Conservation (phyloP, 495 filamentous ascomycete genomes). For the Articulospora tetracladia region DNA sequence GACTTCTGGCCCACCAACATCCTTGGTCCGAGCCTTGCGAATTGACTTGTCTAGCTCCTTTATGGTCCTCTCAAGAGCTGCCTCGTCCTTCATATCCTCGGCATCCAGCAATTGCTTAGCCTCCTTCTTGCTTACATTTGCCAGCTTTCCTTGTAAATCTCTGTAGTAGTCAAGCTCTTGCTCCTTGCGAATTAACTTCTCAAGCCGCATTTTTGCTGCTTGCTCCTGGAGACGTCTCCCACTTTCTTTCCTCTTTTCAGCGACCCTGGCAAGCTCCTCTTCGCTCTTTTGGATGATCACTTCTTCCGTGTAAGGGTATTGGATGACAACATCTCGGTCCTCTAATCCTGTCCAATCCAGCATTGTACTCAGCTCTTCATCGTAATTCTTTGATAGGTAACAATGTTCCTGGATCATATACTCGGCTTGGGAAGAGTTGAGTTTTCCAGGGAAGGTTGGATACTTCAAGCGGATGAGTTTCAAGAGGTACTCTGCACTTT, state of each 20-base stretch:
- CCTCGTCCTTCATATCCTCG: constrained; percentile 89
- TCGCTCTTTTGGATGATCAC: constrained; percentile 83
- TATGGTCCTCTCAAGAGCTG: constrained; percentile 70
- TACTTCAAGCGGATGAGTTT: constrained; percentile 94
- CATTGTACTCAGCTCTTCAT: constrained; percentile 65
- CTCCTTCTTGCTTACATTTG: constrained; percentile 77
- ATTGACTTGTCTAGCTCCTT: constrained; percentile 87
- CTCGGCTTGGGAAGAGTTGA: constrained; percentile 82
- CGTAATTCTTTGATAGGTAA: constrained; percentile 81
- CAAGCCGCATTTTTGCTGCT: constrained; percentile 91
- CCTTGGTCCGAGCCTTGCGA: constrained; percentile 83
- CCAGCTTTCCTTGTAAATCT: constrained; percentile 63
- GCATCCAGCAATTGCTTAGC: constrained; percentile 77
- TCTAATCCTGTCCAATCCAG: constrained; percentile 87
- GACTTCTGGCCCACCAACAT: constrained; percentile 78
- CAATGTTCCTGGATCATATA: constrained; percentile 84
- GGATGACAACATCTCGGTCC: constrained; percentile 81
- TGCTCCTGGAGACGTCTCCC: constrained; percentile 91
- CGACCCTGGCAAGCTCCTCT: constrained; percentile 83
- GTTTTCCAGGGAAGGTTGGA: constrained; percentile 77
- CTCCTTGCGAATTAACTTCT: constrained; percentile 92
- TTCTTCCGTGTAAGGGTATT: constrained; percentile 91
- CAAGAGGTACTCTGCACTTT: constrained; percentile 82
- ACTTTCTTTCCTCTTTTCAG: constrained; percentile 89
- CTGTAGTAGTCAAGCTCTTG: constrained; percentile 93